Percentiles rank a stretch among this genome's conserved stretches.
These are phyloP conservation scores for Typha latifolia DNA, from an alignment of 176 grass and related monocot genomes.

Conservation along the genomic window DNA sequence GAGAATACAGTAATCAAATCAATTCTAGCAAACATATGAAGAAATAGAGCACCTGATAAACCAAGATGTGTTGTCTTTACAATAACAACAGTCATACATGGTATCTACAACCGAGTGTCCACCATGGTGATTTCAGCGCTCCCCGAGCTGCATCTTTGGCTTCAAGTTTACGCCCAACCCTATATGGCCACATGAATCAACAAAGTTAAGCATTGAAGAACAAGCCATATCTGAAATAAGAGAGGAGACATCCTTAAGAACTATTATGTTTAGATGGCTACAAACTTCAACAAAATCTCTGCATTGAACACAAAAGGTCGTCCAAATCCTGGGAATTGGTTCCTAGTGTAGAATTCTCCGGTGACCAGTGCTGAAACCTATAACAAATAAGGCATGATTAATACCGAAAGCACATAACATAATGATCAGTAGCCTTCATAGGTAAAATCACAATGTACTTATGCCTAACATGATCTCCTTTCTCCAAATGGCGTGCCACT, in stretches of 20 bases:
- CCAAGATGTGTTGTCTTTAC: neutral
- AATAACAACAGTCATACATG: conserved; percentile 40
- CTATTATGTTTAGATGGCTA: neutral
- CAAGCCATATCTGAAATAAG: too few relatives aligned
- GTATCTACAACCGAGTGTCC: conserved; percentile 84
- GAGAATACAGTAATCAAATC: neutral
- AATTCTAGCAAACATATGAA: conserved; percentile 1
- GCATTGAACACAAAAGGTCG: conserved; percentile 77
- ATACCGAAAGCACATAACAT: neutral
- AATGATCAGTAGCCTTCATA: neutral
- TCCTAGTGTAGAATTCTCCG: conserved; percentile 84
- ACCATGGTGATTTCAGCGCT: conserved; percentile 93
- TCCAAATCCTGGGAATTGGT: conserved; percentile 94
- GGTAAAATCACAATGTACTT: conserved; percentile 1
- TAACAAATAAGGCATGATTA: conserved; percentile 9
- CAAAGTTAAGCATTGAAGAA: neutral
- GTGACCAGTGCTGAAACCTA: conserved; percentile 95
- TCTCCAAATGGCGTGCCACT: conserved; percentile 61
- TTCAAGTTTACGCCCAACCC: conserved; percentile 74
- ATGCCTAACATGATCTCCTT: conserved; percentile 62
- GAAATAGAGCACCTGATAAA: conserved; percentile 5
- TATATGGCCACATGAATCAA: conserved; percentile 16
- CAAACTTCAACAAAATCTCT: conserved; percentile 71
- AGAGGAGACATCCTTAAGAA: neutral
- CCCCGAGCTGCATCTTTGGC: conserved; percentile 84